Base-by-base conservation (phyloP, 2,329 filamentous ascomycete genomes). In the Microsporum ferrugineum region DNA sequence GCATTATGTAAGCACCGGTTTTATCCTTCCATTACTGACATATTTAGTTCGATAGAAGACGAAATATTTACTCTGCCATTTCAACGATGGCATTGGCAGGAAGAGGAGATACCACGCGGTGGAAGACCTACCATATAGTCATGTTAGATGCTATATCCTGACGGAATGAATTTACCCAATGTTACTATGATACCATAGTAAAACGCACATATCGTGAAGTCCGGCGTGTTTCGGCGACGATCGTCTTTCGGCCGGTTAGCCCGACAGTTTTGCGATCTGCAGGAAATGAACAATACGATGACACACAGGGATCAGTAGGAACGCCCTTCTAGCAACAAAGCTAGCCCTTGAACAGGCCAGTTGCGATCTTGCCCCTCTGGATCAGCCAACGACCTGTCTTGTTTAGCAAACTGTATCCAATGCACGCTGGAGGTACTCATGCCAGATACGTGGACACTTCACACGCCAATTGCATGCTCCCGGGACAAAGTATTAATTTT, bases 171-270 rank as follows among this genome's bases (percentile, higher is more conserved):
- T n/a, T n/a, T 43, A 43, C 34, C 39, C 39, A n/a, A 23, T 27
- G 43, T 27, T 47, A 47, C 23, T 36, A 36, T 36, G 10, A 27
- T 29, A 47, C 43, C 10, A 23, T 47, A 29, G 43, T 47, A 10
- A 47, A 47, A 47, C 43, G 17, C 43, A 47, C 5, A 8, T 47
- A 47, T 47, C 43, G 2, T 23, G 43, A 29, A 14, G 14, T 33
- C n/a, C 23, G 51, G 10, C 12, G 31, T 55, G 51, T 14, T 55
- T 55, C 51, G 51, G 51, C 51, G 31, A 36, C 8, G 51, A 55
- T 55, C 51, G 51, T 55, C 51, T 55, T 55, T 55, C 51, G 51
- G 51, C 51, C 51, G 51, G 51, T 14, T 55, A 23, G 51, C n/a
- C 51, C 51, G 51, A 55, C 31, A 31, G 33, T 27, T 3, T 38